These are phyloP conservation scores for Cryptosporidium tyzzeri DNA, from an alignment of 169 alveolate genomes.

Conservation along the genomic window DNA sequence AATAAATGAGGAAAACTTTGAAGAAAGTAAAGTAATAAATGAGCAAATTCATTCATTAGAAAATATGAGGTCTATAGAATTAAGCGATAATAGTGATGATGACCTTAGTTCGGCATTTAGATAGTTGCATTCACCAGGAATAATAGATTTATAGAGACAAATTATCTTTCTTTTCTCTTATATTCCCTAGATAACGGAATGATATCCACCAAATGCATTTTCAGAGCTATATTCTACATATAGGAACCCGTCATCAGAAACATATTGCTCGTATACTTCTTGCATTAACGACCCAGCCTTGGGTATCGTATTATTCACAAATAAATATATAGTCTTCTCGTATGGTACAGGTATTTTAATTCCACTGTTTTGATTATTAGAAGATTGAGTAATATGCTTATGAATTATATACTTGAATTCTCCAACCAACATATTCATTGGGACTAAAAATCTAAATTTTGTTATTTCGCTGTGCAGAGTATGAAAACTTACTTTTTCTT, in stretches of 20 bases:
- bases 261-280: conserved; percentile 86
- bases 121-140: not conserved
- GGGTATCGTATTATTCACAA: conserved; percentile 85
- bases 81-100: conserved; percentile 60
- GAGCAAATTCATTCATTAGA: conserved; percentile 11
- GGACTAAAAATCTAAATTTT: conserved; percentile 84
- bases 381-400: conserved; percentile 84
- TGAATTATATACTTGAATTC: conserved; percentile 90
- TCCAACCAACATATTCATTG: conserved; percentile 89
- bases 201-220: conserved; percentile 81
- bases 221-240: conserved; percentile 87
- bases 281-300: conserved; percentile 86
- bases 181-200: not conserved
- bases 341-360: conserved; percentile 77
- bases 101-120: conserved; percentile 72
- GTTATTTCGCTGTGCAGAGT: conserved; percentile 42
- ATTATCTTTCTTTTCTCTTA: not conserved
- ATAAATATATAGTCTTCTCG: conserved; percentile 85
- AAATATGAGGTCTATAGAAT: conserved; percentile 8
- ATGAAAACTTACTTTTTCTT: conserved; percentile 79
- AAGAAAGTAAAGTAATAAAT: conserved; percentile 6
- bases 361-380: conserved; percentile 74
- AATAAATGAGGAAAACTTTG: not conserved
- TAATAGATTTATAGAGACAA: not conserved
- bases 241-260: conserved; percentile 87